A percentile compares a stretch with the other conserved stretches of the same genome.
Evolutionary conservation across 2,329 filamentous ascomycete species (phyloP).

Genomic region (Camillea tinctor): DNA sequence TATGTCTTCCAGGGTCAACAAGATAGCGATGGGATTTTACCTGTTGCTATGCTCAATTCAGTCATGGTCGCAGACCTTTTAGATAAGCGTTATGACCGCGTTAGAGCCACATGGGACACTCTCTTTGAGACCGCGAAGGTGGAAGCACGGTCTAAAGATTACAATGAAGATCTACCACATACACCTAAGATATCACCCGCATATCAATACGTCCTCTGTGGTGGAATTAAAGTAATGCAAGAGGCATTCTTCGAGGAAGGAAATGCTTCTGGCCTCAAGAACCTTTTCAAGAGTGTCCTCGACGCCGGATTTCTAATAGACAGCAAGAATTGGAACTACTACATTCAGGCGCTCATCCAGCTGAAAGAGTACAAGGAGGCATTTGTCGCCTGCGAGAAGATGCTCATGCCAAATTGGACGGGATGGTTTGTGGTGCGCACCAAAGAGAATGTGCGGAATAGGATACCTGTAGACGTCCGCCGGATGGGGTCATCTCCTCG

Average conservation of each 20-base stretch:
- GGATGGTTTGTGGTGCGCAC: constrained; percentile 59
- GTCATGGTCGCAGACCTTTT: constrained; percentile 67
- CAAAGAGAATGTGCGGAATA: constrained; percentile 24
- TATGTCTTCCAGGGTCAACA: constrained; percentile 37
- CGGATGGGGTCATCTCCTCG: constrained; percentile 37
- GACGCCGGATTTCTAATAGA: constrained; percentile 70
- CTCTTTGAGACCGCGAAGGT: constrained; percentile 53
- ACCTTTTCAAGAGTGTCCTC: constrained; percentile 55
- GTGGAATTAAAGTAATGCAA: constrained; percentile 49
- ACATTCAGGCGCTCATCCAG: constrained; percentile 66
- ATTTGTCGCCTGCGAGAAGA: constrained; percentile 71
- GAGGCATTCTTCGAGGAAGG: constrained; percentile 40
- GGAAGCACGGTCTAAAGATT: constrained; percentile 37
- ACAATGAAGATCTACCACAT: constrained; percentile 12
- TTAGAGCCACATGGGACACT: constrained; percentile 66
- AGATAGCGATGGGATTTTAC: constrained; percentile 37
- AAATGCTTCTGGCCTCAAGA: constrained; percentile 46
- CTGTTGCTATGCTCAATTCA: constrained; percentile 57
- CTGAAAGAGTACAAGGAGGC: constrained; percentile 62
- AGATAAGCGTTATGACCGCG: constrained; percentile 56
- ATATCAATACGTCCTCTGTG: constrained; percentile 53
- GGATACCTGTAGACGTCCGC: constrained; percentile 39
- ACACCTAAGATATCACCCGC: constrained; percentile 46
- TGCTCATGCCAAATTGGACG: constrained; percentile 75
- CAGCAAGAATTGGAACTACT: constrained; percentile 76